A percentile compares a stretch with the other conserved stretches of the same genome.
phyloP scores from a whole-genome alignment of 208 protist species.

The Vickermania ingenoplastis region DNA sequence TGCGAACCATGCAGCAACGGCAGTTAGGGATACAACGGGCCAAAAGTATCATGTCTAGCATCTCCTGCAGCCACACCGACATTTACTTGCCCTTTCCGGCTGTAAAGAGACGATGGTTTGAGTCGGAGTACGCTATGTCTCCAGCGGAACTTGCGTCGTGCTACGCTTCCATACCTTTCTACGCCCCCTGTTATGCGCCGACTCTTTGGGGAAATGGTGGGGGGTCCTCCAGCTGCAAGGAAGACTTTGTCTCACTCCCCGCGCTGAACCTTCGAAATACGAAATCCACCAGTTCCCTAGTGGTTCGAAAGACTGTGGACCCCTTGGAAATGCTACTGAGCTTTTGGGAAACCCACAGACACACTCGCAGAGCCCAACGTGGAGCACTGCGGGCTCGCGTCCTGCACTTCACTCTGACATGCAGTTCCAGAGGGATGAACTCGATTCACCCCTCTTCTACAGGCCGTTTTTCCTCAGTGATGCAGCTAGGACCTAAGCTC shows the following conservation, averaged over 20 bases:
- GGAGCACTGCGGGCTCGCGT: constrained; percentile 53
- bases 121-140: constrained; percentile 43
- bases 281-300: not conserved
- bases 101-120: constrained; percentile 57
- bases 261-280: not conserved
- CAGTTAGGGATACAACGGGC: constrained; percentile 12
- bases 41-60: constrained; percentile 18
- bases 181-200: not conserved
- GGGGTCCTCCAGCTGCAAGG: not conserved
- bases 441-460: constrained; percentile 4
- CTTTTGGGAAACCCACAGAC: not conserved
- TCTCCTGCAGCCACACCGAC: constrained; percentile 52
- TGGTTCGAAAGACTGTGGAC: not conserved
- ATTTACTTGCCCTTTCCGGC: constrained; percentile 70
- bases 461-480: too few species aligned
- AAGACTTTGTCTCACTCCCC: not conserved
- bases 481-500: too few species aligned
- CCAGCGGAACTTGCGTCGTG: constrained; percentile 30
- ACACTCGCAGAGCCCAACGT: not conserved
- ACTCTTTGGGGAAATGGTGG: not conserved
- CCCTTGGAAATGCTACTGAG: not conserved
- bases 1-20: not conserved
- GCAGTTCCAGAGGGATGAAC: constrained; percentile 62
- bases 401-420: constrained; percentile 70
- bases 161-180: not conserved